Percentiles rank a stretch among this genome's conserved stretches.
phyloP scores from a whole-genome alignment of 345 rosid genomes.

The Syzygium grande region DNA sequence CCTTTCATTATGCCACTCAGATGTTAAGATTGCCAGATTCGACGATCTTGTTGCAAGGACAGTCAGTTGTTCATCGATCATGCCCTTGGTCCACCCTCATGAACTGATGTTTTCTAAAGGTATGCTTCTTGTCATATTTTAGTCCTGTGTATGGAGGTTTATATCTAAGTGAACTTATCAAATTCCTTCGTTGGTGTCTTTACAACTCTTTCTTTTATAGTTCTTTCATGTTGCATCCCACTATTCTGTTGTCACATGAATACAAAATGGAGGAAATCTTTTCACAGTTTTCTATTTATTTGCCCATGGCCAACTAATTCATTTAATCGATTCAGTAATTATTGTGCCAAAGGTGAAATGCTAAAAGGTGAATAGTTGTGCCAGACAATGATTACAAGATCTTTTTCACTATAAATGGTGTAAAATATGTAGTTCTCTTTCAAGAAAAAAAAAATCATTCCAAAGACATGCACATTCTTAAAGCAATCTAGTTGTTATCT shows the following conservation, averaged over 20 bases:
- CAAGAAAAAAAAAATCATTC: not conserved
- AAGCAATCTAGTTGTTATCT: not conserved
- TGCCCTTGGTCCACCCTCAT: slow-evolving; percentile 18
- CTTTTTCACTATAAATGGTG: not conserved
- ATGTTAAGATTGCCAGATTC: slow-evolving; percentile 37
- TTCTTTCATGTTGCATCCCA: not conserved
- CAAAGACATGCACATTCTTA: not conserved
- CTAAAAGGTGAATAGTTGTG: not conserved
- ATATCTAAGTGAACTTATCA: not conserved
- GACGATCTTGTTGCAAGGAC: slow-evolving; percentile 32
- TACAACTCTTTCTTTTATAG: not conserved
- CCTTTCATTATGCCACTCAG: slow-evolving; percentile 3
- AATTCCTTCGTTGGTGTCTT: not conserved
- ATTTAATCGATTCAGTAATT: not conserved
- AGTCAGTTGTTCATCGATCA: slow-evolving; percentile 29
- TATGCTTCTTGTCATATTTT: not conserved
- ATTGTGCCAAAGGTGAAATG: not conserved
- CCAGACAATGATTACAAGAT: not conserved
- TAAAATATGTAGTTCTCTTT: not conserved
- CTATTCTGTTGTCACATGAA: not conserved
- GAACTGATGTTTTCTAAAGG: slow-evolving; percentile 29
- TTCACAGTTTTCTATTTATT: not conserved
- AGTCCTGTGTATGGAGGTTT: not conserved
- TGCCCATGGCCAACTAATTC: not conserved
- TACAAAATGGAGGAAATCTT: not conserved